These are phyloP conservation scores for Paracamarosporium sp. DNA, from an alignment of 2,329 filamentous ascomycete genomes.

Conservation along the genomic window DNA sequence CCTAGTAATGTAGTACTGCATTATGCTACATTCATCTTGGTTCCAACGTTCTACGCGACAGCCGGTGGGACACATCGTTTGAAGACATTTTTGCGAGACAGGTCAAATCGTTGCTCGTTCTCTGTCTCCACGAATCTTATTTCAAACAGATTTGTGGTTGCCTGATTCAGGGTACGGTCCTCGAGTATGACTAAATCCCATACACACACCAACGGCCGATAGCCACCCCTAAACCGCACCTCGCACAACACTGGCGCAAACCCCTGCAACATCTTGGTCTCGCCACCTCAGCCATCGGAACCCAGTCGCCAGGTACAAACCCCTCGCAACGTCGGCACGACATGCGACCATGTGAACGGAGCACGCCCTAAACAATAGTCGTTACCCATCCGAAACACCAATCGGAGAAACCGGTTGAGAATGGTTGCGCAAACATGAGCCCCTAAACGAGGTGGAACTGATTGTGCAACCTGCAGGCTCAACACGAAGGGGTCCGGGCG, in stretches of 20 bases:
- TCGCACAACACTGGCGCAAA: background rate
- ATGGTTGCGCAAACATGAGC: slow-evolving; percentile 17
- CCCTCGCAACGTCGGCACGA: slow-evolving; percentile 21
- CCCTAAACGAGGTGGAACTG: background rate
- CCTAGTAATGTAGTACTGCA: too few relatives aligned
- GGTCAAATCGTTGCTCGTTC: too few relatives aligned
- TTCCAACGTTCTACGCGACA: too few relatives aligned
- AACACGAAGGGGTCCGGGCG: background rate
- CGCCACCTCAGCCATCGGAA: too few relatives aligned
- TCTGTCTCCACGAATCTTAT: too few relatives aligned
- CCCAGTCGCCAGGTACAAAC: background rate
- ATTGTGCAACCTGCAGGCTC: too few relatives aligned
- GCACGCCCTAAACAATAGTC: slow-evolving; percentile 5
- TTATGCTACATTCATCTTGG: too few relatives aligned
- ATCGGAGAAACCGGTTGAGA: slow-evolving; percentile 29
- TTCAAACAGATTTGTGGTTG: too few relatives aligned
- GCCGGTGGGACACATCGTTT: too few relatives aligned
- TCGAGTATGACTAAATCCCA: background rate
- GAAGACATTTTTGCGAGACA: too few relatives aligned
- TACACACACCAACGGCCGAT: background rate
- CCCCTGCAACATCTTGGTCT: background rate
- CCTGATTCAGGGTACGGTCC: too few relatives aligned
- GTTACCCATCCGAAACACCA: slow-evolving; percentile 27
- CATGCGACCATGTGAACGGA: slow-evolving; percentile 18
- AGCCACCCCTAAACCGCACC: background rate